A percentile compares a stretch with the other conserved stretches of the same genome.
Evolutionary conservation across 2,329 filamentous ascomycete species (phyloP).

Genomic region (Paecilomyces variotii): DNA sequence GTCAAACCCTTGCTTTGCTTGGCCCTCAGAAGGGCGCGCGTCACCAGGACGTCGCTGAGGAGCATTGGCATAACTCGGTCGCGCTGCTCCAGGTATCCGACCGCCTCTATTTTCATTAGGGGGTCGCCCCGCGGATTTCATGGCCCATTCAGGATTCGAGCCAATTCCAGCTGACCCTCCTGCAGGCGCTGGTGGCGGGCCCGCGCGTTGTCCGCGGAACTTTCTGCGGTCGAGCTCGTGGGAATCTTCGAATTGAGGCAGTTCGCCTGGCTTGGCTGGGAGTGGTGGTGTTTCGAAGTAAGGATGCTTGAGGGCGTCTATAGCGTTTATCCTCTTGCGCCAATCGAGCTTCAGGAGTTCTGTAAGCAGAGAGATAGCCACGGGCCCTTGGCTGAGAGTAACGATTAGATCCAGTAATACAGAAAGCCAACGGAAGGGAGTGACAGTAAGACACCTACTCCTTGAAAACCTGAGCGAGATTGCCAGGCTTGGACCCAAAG

Average conservation of each 20-base stretch:
- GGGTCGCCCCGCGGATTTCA: constrained; percentile 22
- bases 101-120: constrained; percentile 23
- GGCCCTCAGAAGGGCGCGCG: constrained; percentile 13
- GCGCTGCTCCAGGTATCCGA: constrained; percentile 27
- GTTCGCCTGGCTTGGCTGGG: constrained; percentile 72
- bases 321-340: constrained; percentile 80
- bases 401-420: neutral
- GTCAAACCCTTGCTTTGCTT: constrained; percentile 11
- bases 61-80: constrained; percentile 20
- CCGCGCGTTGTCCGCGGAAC: constrained; percentile 76
- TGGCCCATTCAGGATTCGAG: constrained; percentile 48
- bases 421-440: neutral
- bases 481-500: constrained; percentile 55
- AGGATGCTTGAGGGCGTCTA: constrained; percentile 84
- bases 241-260: constrained; percentile 89
- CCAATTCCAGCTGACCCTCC: constrained; percentile 79
- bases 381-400: constrained; percentile 50
- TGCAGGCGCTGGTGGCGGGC: constrained; percentile 80
- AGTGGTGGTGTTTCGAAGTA: constrained; percentile 78
- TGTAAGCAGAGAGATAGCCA: constrained; percentile 69
- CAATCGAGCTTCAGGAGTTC: constrained; percentile 85
- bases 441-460: constrained; percentile 43
- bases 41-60: constrained; percentile 20
- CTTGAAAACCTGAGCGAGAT: constrained; percentile 65
- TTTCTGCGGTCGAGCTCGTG: constrained; percentile 94